phyloP scores from a whole-genome alignment of 192 early-diverging fungal genomes.

The Podila epicladia region DNA sequence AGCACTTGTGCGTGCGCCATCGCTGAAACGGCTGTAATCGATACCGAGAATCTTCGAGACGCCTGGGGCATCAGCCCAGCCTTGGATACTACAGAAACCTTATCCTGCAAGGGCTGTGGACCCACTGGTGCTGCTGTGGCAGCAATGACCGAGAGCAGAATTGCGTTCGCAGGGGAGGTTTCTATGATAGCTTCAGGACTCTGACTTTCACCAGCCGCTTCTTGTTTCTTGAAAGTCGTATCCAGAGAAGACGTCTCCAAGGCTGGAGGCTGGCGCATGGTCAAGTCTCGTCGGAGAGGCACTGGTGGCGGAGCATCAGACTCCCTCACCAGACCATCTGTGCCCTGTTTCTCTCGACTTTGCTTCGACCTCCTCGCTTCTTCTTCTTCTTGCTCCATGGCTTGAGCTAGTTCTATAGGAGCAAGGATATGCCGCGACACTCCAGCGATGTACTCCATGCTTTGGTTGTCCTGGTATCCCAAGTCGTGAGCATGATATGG shows the following conservation, averaged over 20 bases:
- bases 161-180: too few relatives aligned
- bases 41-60: background rate
- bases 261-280: too few relatives aligned
- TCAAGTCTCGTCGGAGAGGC: too few relatives aligned
- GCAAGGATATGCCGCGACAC: slow-evolving; percentile 26
- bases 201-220: too few relatives aligned
- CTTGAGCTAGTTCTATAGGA: slow-evolving; percentile 18
- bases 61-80: background rate
- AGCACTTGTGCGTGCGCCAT: background rate
- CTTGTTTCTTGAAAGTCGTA: too few relatives aligned
- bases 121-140: too few relatives aligned
- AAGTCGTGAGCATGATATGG: background rate
- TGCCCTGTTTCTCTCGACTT: background rate
- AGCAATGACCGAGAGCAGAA: too few relatives aligned
- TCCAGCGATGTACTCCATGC: background rate
- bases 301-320: too few relatives aligned
- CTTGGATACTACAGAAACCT: background rate
- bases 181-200: too few relatives aligned
- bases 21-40: background rate
- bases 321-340: background rate
- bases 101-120: background rate
- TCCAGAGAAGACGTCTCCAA: too few relatives aligned
- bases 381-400: slow-evolving; percentile 44
- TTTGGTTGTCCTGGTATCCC: background rate
- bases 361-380: background rate